phyloP scores from a whole-genome alignment of 2,329 filamentous ascomycete genomes.

The Fusarium redolens region DNA sequence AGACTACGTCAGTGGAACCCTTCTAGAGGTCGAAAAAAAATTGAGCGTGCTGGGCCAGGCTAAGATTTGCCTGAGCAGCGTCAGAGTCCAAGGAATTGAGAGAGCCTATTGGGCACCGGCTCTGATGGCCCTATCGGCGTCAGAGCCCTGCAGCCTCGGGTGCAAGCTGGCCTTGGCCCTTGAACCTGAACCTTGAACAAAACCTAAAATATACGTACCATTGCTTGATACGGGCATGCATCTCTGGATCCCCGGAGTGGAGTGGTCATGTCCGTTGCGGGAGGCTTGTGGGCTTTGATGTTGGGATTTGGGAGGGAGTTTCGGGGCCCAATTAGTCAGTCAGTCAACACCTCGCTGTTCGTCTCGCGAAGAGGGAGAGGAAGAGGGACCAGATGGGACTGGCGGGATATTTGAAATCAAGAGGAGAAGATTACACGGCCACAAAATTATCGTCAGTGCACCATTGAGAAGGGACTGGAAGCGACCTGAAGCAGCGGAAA shows the following conservation, averaged over 20 bases:
- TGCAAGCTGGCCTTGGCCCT: conserved; percentile 29
- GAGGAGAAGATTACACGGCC: neutral
- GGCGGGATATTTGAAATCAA: conserved; percentile 34
- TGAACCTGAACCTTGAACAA: conserved; percentile 7
- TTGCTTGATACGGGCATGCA: conserved; percentile 3
- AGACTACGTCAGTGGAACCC: conserved; percentile 43
- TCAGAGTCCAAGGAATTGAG: conserved; percentile 34
- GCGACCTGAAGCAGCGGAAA: conserved; percentile 23
- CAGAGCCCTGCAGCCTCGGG: conserved; percentile 27
- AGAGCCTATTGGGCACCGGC: conserved; percentile 29
- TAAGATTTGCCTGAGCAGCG: conserved; percentile 36
- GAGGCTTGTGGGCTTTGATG: conserved; percentile 20
- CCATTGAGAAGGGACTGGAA: conserved; percentile 23
- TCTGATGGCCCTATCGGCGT: conserved; percentile 27
- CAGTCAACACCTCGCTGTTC: conserved; percentile 8
- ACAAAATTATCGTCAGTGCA: neutral
- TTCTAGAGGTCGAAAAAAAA: conserved; percentile 28
- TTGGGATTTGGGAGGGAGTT: conserved; percentile 16
- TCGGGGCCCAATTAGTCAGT: conserved; percentile 3
- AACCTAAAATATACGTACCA: conserved; percentile 23
- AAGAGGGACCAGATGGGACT: neutral
- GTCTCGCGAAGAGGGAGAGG: conserved; percentile 6
- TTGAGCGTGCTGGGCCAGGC: conserved; percentile 30
- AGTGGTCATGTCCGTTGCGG: conserved; percentile 25
- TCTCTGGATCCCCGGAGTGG: conserved; percentile 17